These are phyloP conservation scores for Rhodotorula kratochvilovae DNA, from an alignment of 768 basidiomycete species.

Conservation along the genomic window DNA sequence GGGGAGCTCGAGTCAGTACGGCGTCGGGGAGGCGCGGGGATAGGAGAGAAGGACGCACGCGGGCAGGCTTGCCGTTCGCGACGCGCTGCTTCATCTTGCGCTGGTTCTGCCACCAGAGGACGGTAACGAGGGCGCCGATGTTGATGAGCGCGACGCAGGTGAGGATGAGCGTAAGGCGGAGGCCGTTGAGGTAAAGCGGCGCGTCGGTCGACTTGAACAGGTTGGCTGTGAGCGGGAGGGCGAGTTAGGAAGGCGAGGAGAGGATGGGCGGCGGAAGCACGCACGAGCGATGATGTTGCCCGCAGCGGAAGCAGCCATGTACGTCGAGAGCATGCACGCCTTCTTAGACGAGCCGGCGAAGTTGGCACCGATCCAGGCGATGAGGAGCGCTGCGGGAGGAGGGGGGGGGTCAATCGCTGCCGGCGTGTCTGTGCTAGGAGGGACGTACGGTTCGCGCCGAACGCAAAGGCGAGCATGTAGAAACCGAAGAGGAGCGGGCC, in stretches of 20 bases:
- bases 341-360: slow-evolving; percentile 45
- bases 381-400: slow-evolving; percentile 40
- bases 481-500: slow-evolving; percentile 45
- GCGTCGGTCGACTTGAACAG: slow-evolving; percentile 45
- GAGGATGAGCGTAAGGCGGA: slow-evolving; percentile 14
- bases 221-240: slow-evolving; percentile 41
- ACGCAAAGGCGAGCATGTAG: slow-evolving; percentile 45
- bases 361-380: slow-evolving; percentile 47
- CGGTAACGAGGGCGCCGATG: slow-evolving; percentile 39
- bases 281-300: slow-evolving; percentile 43
- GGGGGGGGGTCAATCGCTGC: not conserved
- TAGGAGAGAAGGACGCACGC: slow-evolving; percentile 43
- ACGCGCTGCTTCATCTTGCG: slow-evolving; percentile 43
- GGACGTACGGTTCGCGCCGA: not conserved
- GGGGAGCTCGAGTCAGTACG: too few relatives aligned
- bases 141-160: slow-evolving; percentile 41
- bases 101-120: slow-evolving; percentile 44
- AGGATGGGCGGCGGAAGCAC: not conserved
- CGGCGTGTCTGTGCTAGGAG: too few relatives aligned
- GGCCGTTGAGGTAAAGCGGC: slow-evolving; percentile 20
- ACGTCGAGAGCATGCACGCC: slow-evolving; percentile 39
- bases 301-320: slow-evolving; percentile 40
- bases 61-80: slow-evolving; percentile 45
- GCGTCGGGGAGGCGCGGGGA: slow-evolving; percentile 13
- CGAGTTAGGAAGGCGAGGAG: not conserved